Evolutionary conservation across 2,329 filamentous ascomycete species (phyloP).

Genomic region (Trichophyton equinum): DNA sequence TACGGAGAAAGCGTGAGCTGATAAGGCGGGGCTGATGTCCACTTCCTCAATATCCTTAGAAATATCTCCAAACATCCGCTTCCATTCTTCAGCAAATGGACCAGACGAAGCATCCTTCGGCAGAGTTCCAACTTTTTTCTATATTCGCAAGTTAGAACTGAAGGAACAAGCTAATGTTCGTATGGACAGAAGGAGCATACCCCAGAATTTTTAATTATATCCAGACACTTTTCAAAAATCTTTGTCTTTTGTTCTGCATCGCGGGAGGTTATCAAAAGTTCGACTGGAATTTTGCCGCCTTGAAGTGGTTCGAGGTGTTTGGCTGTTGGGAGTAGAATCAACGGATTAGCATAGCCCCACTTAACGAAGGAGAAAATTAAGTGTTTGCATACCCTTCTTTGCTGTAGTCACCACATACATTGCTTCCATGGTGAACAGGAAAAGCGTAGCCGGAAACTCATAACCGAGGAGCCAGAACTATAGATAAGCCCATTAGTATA

Average conservation of each 20-base stretch:
- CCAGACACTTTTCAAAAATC: conserved; percentile 70
- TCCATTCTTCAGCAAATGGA: conserved; percentile 94
- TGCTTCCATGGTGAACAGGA: conserved; percentile 78
- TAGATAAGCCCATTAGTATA: conserved; percentile 14
- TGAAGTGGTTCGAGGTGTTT: conserved; percentile 88
- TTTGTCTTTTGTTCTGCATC: conserved; percentile 85
- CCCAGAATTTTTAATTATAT: conserved; percentile 76
- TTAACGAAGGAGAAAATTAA: not conserved
- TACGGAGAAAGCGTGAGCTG: conserved; percentile 69
- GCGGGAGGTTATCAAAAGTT: conserved; percentile 84
- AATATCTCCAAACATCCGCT: conserved; percentile 62
- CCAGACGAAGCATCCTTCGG: conserved; percentile 74
- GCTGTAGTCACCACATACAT: conserved; percentile 89
- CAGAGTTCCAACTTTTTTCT: conserved; percentile 84
- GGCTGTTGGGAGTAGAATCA: conserved; percentile 40
- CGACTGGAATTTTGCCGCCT: conserved; percentile 80
- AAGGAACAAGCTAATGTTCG: not conserved
- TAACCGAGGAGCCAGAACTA: conserved; percentile 98
- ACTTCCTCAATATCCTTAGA: conserved; percentile 80
- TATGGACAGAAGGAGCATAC: conserved; percentile 40
- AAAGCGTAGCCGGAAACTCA: conserved; percentile 91
- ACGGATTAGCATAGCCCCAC: not conserved
- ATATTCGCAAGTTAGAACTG: conserved; percentile 12
- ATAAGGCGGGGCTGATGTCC: conserved; percentile 72
- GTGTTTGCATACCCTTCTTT: conserved; percentile 64